Conservation (phyloP, 345 rosid species). For the Salix purpurea region DNA sequence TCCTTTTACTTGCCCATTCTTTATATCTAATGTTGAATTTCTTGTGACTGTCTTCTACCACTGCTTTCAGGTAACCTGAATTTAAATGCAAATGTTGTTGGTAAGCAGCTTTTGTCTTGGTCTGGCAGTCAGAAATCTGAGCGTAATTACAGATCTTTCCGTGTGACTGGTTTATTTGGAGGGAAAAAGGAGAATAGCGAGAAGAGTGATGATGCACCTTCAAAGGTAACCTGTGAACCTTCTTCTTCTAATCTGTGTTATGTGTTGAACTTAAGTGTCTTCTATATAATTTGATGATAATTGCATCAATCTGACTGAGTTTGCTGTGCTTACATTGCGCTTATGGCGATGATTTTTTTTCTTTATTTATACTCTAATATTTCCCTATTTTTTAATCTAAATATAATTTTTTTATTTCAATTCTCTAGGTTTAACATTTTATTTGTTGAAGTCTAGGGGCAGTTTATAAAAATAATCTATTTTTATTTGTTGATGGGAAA, state of each 20-base stretch:
- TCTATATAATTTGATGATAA: too few relatives aligned
- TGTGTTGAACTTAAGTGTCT: too few relatives aligned
- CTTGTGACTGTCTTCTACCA: slow-evolving; percentile 9
- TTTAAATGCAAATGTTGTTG: slow-evolving; percentile 33
- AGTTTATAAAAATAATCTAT: too few relatives aligned
- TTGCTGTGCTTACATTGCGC: too few relatives aligned
- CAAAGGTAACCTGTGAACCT: slow-evolving; percentile 46
- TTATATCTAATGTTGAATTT: neutral
- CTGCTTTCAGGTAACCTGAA: slow-evolving; percentile 41
- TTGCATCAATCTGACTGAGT: too few relatives aligned
- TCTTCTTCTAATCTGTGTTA: neutral
- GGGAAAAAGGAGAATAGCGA: slow-evolving; percentile 70
- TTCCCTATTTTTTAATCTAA: too few relatives aligned
- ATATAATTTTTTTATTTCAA: too few relatives aligned
- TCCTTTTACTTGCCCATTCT: neutral
- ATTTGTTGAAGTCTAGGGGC: too few relatives aligned
- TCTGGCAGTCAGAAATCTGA: slow-evolving; percentile 26
- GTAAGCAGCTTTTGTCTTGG: slow-evolving; percentile 36
- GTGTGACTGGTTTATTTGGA: slow-evolving; percentile 64
- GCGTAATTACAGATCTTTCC: slow-evolving; percentile 30
- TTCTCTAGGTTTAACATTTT: too few relatives aligned
- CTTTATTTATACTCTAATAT: too few relatives aligned
- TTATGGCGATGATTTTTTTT: too few relatives aligned
- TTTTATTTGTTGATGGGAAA: too few relatives aligned
- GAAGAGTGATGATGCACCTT: slow-evolving; percentile 54